Base-by-base conservation (phyloP, 768 basidiomycete genomes). In the Pleurotus sapidus region DNA sequence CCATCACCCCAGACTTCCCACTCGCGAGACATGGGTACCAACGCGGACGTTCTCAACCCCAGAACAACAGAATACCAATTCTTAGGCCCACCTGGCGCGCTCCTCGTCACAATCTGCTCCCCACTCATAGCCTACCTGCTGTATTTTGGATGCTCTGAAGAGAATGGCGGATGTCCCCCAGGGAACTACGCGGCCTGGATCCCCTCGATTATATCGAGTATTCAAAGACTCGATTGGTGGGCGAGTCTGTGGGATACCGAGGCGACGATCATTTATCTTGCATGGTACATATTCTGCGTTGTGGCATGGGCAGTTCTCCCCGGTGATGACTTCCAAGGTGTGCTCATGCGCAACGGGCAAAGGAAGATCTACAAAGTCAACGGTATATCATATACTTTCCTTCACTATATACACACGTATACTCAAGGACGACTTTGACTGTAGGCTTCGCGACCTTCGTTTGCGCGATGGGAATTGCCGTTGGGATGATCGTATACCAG, bases 301-400 rank as follows among this genome's bases (percentile, higher is more conserved):
- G 72, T 83, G 3, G 81, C 90, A 2, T 98, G 95, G 94, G 78
- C 75, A 3, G 64, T 93, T 50, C 73, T 98, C 8, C 96, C 85
- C 1, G 84, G 84, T 2, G 86, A 91, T 57, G 77, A 77, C 74
- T 76, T 93, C 5, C 75, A 88, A 46, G 93, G 93, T 20, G 81
- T 75, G 24, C 75, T 77, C 8, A 70, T 95, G 64, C 79, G 96
- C 46, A 86, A 85, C 40, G 95, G 95, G 0, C 77, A 75, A 54
- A 87, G 79, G 65, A 87, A 89, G 67, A 72, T 78, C 57, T 98
- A 98, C 79, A 97, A 91, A 74, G 92, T 96, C 59, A 98, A 98
- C 75, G 95, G 95, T 94, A 65, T 66, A 63, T 80, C 70, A 17
- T 42, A 37, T 37, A 27, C 49, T 43, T 55, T n/a, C 46, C 20